Conservation (phyloP, 352 stramenopile genomes). For the Phytophthora sp. region DNA sequence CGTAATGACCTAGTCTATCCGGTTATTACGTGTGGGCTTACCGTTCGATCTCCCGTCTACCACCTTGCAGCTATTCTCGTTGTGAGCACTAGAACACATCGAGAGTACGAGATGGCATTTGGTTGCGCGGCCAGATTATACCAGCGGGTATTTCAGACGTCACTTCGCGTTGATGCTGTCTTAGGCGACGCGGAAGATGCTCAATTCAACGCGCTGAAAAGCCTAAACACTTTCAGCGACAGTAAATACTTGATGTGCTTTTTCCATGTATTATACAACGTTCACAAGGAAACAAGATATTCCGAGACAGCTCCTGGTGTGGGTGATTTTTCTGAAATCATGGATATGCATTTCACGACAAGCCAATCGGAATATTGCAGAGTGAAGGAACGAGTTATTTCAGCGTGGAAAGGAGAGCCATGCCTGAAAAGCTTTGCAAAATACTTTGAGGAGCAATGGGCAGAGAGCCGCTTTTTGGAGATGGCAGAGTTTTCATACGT, state of each 20-base stretch:
- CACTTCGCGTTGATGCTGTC: slow-evolving; percentile 7
- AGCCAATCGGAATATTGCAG: not conserved
- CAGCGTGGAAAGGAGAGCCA: not conserved
- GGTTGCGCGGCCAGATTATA: not conserved
- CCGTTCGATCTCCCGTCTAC: not conserved
- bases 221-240: too few species aligned
- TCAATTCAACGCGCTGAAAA: not conserved
- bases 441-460: slow-evolving; percentile 17
- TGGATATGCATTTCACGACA: slow-evolving; percentile 13
- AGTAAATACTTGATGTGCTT: slow-evolving; percentile 13
- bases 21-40: slow-evolving; percentile 21
- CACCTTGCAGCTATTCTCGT: not conserved
- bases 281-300: slow-evolving; percentile 15
- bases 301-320: not conserved
- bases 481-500: slow-evolving; percentile 10
- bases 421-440: not conserved
- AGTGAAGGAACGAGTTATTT: not conserved
- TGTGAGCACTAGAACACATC: not conserved
- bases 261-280: slow-evolving; percentile 5
- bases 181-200: slow-evolving; percentile 11
- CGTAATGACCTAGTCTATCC: not conserved
- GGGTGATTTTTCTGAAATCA: slow-evolving; percentile 5
- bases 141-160: not conserved
- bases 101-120: not conserved
- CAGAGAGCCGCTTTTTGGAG: slow-evolving; percentile 14